Evolutionary conservation across 768 basidiomycete genomes (phyloP).

Genomic region (Clavulina sp.): DNA sequence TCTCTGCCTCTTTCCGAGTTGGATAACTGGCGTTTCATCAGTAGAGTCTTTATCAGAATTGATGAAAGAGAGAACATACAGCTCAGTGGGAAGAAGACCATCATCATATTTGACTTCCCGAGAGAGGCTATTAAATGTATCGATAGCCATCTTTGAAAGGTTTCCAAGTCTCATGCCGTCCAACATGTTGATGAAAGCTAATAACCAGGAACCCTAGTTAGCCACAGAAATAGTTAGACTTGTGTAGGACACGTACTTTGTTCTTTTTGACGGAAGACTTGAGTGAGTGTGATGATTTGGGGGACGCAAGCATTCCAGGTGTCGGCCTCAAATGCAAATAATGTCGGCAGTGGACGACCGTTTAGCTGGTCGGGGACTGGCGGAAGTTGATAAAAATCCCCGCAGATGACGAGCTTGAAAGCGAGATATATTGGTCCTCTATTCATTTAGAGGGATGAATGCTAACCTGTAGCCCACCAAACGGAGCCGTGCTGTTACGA

Average conservation of each 20-base stretch:
- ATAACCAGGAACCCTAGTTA: no score
- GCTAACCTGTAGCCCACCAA: constrained; percentile 30
- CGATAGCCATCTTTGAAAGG: constrained; percentile 23
- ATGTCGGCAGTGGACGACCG: constrained; percentile 14
- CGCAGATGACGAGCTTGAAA: constrained; percentile 23
- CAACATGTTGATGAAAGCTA: constrained; percentile 29
- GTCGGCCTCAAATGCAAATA: constrained; percentile 26
- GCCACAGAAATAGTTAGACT: background rate
- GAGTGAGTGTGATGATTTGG: constrained; percentile 25
- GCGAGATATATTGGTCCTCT: background rate
- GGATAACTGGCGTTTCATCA: constrained; percentile 34
- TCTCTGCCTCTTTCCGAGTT: constrained; percentile 51
- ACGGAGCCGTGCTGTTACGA: constrained; percentile 17
- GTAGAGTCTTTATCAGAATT: background rate
- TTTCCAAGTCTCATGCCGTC: constrained; percentile 30
- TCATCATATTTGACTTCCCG: constrained; percentile 46
- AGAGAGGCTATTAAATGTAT: constrained; percentile 36
- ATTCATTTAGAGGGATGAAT: constrained; percentile 1
- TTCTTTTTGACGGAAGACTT: constrained; percentile 30
- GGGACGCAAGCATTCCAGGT: constrained; percentile 24
- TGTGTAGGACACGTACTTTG: constrained; percentile 19
- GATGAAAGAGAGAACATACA: constrained; percentile 27
- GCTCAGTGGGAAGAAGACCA: constrained; percentile 62
- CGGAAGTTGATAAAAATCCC: constrained; percentile 31
- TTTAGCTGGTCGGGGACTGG: constrained; percentile 22